Base-by-base conservation (phyloP, 108 stramenopile species). In the Heterococcus sp. region DNA sequence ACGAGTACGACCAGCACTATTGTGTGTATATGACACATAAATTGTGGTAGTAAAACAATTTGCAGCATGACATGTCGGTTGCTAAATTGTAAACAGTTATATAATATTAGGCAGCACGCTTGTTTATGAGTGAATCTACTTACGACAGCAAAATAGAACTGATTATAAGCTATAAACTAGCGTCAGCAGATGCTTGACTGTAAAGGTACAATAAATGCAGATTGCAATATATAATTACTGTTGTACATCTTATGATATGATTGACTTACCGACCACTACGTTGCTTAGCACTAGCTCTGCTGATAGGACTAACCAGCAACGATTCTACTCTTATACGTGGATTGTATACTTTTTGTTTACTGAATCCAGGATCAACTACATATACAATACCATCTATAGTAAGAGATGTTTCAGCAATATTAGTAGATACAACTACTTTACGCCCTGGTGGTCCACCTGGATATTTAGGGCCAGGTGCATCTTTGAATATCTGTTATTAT, bases 371-470 rank as follows among this genome's bases (percentile, higher is more conserved):
- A 85, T 99, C 98, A 32, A 99, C 95, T 37, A 99, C 98, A 83
- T 97, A 99, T 3, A 99, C 97, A 46, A 98, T 95, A 35, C 99
- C 98, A 88, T 98, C 99, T 85, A 99, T 98, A 1, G 99, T 99
- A 46, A 99, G 84, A 35, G 94, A 95, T 34, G 99, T 99, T 80
- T 99, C 98, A 3, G 98, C 97, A 66, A 98, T 92, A 86, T 99
- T 99, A 37, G 99, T 98, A 32, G 89, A 90, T 34, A 99, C 95
- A 35, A 99, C 95, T 3, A 98, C 95, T 86, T 99, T 99, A 39
- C 99, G 88, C 35, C 97, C 99, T 0, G 97, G 96, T 33, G 89
- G 89, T 0, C 96, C 99, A 29, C 97, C 97, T 3, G 93, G 89
- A 37, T 93, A 91, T 66, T 89, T 88, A 1, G 98, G 95, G 2